Evolutionary conservation across 2,329 filamentous ascomycete species (phyloP).

Genomic region (Paecilomyces sp.): DNA sequence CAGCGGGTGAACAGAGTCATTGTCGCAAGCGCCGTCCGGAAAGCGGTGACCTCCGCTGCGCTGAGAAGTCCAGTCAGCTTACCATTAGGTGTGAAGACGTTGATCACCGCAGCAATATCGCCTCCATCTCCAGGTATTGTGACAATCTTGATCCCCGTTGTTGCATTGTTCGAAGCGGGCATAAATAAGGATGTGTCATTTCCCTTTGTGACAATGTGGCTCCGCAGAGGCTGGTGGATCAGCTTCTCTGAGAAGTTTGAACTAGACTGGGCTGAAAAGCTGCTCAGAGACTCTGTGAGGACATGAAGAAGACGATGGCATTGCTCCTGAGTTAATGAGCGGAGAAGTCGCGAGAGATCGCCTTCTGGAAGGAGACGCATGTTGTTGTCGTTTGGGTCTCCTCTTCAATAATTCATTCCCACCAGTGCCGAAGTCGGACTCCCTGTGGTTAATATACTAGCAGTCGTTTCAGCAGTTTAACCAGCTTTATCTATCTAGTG

Average conservation of each 20-base stretch:
- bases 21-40: constrained; percentile 68
- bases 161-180: constrained; percentile 58
- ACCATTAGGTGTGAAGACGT: constrained; percentile 59
- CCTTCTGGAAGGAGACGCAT: background rate
- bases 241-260: constrained; percentile 12
- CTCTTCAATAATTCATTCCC: no score
- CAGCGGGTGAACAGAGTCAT: constrained; percentile 55
- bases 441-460: no score
- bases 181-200: constrained; percentile 62
- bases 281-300: background rate
- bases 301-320: background rate
- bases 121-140: constrained; percentile 46
- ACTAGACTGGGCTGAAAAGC: background rate
- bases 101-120: constrained; percentile 58
- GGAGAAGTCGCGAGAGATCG: background rate
- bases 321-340: background rate
- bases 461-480: no score
- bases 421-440: no score
- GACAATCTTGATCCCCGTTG: constrained; percentile 66
- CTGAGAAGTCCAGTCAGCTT: constrained; percentile 61
- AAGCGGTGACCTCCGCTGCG: constrained; percentile 68
- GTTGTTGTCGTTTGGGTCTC: background rate
- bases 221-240: constrained; percentile 39
- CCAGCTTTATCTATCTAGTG: background rate
- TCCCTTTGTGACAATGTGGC: constrained; percentile 30